Evolutionary conservation across 805 yeast genomes (phyloP).

Genomic region (Danielozyma ontarioensis): DNA sequence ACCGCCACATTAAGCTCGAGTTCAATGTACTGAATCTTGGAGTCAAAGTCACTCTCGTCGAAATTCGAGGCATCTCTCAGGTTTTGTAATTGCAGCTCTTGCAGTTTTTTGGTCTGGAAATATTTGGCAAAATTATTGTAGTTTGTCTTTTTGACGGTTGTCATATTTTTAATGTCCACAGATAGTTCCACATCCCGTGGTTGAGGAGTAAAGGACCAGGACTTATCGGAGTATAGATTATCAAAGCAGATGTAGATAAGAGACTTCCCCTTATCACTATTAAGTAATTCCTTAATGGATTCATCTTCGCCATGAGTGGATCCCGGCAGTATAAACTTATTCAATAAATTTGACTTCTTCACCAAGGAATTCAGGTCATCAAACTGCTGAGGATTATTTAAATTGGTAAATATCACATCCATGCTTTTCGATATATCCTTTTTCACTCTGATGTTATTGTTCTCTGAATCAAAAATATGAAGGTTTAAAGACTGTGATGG

Average conservation of each 20-base stretch:
- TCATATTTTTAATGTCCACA: slow-evolving; percentile 32
- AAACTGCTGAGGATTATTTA: slow-evolving; percentile 23
- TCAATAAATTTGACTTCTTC: slow-evolving; percentile 6
- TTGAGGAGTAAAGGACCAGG: slow-evolving; percentile 36
- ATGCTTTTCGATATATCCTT: slow-evolving; percentile 25
- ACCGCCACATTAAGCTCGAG: slow-evolving; percentile 26
- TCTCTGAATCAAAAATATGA: slow-evolving; percentile 32
- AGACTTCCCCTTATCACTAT: slow-evolving; percentile 19
- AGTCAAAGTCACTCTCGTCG: slow-evolving; percentile 29
- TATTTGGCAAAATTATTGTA: slow-evolving; percentile 31
- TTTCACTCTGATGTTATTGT: slow-evolving; percentile 28
- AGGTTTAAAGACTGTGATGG: slow-evolving; percentile 32
- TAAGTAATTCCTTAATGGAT: slow-evolving; percentile 10
- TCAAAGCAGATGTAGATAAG: slow-evolving; percentile 37
- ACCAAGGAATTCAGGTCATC: slow-evolving; percentile 1
- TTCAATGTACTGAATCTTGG: slow-evolving; percentile 22
- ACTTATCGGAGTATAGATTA: slow-evolving; percentile 35
- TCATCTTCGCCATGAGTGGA: slow-evolving; percentile 3
- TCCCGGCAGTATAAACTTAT: slow-evolving; percentile 1
- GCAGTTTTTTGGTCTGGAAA: slow-evolving; percentile 17
- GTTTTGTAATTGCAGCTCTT: slow-evolving; percentile 1
- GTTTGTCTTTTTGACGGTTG: slow-evolving; percentile 29
- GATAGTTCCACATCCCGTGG: slow-evolving; percentile 26
- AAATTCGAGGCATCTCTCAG: slow-evolving; percentile 8
- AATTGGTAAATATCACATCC: slow-evolving; percentile 31